Conservation (phyloP, 805 yeast genomes). For the Candida hispaniensis region DNA sequence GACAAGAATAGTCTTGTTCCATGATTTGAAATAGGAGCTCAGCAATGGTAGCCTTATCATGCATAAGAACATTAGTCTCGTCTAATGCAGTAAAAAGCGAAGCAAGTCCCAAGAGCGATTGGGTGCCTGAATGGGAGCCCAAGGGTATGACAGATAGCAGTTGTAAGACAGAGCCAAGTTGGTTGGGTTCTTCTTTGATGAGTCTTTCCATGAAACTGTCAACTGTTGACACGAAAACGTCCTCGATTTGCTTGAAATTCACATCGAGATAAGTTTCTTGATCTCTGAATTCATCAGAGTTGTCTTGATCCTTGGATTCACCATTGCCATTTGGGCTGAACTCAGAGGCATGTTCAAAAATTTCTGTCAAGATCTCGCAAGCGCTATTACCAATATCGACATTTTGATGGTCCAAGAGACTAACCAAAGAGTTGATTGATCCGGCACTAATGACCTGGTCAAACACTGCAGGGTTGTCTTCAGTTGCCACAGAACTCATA, state of each 20-base stretch:
- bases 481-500: slow-evolving; percentile 14
- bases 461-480: neutral
- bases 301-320: neutral
- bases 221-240: slow-evolving; percentile 1
- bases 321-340: neutral
- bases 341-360: slow-evolving; percentile 1
- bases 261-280: neutral
- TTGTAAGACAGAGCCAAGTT: too few relatives aligned
- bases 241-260: slow-evolving; percentile 1
- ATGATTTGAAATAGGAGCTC: too few relatives aligned
- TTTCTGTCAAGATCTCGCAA: slow-evolving; percentile 9
- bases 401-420: slow-evolving; percentile 10
- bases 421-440: slow-evolving; percentile 1
- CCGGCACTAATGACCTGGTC: neutral
- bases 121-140: too few relatives aligned
- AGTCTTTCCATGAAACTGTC: slow-evolving; percentile 1
- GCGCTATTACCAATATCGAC: slow-evolving; percentile 7
- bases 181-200: too few relatives aligned
- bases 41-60: neutral
- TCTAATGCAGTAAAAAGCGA: too few relatives aligned
- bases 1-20: too few relatives aligned
- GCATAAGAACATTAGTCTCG: too few relatives aligned
- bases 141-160: too few relatives aligned
- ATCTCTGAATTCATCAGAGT: slow-evolving; percentile 1
- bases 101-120: too few relatives aligned